phyloP scores from a whole-genome alignment of 2,329 filamentous ascomycete species.

The Microsporum ferrugineum region DNA sequence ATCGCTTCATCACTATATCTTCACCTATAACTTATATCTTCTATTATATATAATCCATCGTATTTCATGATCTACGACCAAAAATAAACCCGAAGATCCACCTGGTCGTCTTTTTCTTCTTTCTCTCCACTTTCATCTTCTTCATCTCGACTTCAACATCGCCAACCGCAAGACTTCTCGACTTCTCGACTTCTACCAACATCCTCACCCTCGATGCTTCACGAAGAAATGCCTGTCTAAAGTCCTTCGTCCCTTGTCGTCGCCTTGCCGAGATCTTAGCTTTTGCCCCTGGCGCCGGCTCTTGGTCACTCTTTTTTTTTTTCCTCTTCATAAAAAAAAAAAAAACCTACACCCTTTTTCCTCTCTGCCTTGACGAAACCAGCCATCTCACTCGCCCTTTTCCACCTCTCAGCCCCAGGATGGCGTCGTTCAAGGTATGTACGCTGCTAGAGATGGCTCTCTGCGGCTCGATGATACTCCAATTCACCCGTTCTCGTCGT shows the following conservation, averaged over 20 bases:
- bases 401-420: background rate
- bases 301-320: background rate
- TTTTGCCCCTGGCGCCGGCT: background rate
- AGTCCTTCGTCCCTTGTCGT: background rate
- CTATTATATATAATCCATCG: background rate
- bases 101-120: background rate
- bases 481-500: background rate
- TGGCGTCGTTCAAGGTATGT: slow-evolving; percentile 10
- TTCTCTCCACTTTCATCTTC: background rate
- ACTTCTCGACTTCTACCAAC: background rate
- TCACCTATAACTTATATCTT: background rate
- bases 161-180: background rate
- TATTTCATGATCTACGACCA: background rate
- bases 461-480: background rate
- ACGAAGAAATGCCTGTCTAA: background rate
- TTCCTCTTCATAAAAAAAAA: background rate
- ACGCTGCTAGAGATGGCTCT: background rate
- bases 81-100: slow-evolving; percentile 3
- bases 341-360: background rate
- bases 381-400: background rate
- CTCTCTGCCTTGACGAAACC: background rate
- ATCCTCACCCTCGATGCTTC: background rate
- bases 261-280: background rate
- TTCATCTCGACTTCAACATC: background rate
- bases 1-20: too few species aligned